phyloP scores from a whole-genome alignment of 2,329 filamentous ascomycete species.

The Clonostachys solani region DNA sequence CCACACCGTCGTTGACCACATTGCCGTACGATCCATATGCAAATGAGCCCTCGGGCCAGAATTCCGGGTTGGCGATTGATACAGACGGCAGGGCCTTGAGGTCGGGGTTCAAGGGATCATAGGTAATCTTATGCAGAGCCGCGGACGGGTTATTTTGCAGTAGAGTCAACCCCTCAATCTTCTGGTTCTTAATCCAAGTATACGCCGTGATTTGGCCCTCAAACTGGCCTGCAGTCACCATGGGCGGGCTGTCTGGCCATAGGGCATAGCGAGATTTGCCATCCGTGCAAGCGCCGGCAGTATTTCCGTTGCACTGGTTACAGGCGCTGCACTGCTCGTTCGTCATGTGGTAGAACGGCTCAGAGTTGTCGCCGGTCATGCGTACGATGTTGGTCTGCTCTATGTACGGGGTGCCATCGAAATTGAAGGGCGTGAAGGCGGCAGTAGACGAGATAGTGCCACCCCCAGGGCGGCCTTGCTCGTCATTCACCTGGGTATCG shows the following conservation, averaged over 20 bases:
- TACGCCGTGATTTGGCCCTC: constrained; percentile 7
- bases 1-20: constrained; percentile 7
- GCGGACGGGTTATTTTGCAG: neutral
- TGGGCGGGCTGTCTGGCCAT: constrained; percentile 10
- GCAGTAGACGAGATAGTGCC: constrained; percentile 6
- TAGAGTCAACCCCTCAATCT: neutral
- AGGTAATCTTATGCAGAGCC: constrained; percentile 8
- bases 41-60: constrained; percentile 8
- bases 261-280: constrained; percentile 4
- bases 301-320: constrained; percentile 3
- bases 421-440: constrained; percentile 6
- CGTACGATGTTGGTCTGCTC: neutral
- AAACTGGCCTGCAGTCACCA: constrained; percentile 3
- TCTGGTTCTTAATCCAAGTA: constrained; percentile 5
- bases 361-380: neutral
- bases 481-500: constrained; percentile 5
- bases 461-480: constrained; percentile 2
- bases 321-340: no score
- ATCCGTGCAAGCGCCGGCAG: constrained; percentile 7
- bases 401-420: constrained; percentile 8
- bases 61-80: constrained; percentile 3
- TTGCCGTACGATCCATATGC: constrained; percentile 9
- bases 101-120: constrained; percentile 4
- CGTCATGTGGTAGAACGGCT: no score
- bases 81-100: constrained; percentile 6